Percentiles rank a stretch among this genome's conserved stretches.
phyloP scores from a whole-genome alignment of 139 green algal species.

The Micractinium sp. region DNA sequence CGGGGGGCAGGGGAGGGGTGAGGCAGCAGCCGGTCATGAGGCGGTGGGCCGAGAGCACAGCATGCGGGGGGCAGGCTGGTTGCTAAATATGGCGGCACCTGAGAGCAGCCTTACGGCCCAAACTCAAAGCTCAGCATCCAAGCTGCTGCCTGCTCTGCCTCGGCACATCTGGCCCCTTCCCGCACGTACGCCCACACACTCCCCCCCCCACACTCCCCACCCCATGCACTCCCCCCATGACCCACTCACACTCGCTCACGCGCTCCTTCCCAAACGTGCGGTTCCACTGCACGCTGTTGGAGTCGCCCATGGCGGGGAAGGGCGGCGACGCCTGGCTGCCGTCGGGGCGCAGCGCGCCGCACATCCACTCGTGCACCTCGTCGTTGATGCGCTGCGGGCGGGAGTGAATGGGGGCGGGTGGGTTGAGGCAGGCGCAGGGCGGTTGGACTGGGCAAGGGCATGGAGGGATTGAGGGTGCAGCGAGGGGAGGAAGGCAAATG shows the following conservation, averaged over 20 bases:
- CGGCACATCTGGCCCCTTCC: not conserved
- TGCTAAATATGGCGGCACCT: not conserved
- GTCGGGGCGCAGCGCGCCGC: constrained; percentile 58
- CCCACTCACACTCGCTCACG: constrained; percentile 27
- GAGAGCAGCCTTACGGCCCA: no score
- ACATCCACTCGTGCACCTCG: constrained; percentile 92
- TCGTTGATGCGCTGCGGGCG: constrained; percentile 81
- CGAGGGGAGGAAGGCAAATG: no score
- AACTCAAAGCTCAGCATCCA: no score
- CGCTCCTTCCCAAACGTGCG: constrained; percentile 68
- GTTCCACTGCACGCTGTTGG: constrained; percentile 91
- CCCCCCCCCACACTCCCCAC: no score
- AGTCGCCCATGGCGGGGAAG: constrained; percentile 90
- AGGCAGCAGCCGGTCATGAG: not conserved
- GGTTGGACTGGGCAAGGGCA: not conserved
- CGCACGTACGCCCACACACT: not conserved
- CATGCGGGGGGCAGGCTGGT: not conserved
- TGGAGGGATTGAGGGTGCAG: not conserved
- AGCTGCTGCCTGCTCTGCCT: no score
- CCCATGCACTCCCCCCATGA: not conserved
- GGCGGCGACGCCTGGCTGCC: constrained; percentile 68
- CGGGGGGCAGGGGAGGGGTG: not conserved
- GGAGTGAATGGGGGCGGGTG: no score
- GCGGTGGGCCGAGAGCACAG: not conserved
- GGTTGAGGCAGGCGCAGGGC: no score